A percentile compares a stretch with the other conserved stretches of the same genome.
phyloP scores from a whole-genome alignment of 2,329 filamentous ascomycete species.

The Chaetomium olivaceum region DNA sequence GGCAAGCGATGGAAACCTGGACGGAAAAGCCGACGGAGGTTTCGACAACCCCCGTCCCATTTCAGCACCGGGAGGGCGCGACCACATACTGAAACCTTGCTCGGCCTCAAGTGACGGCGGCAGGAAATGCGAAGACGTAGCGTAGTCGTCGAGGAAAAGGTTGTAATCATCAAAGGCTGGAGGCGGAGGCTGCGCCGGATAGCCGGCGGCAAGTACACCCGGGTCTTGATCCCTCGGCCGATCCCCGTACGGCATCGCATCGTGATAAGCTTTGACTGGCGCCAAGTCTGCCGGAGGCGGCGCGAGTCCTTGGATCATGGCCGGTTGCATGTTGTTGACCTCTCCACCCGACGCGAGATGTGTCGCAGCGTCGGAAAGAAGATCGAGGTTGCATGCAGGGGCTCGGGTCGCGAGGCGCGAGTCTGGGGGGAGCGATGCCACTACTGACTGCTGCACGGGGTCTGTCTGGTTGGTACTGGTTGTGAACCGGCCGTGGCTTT shows the following conservation, averaged over 20 bases:
- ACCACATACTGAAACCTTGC: slow-evolving; percentile 54
- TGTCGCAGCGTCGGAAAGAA: slow-evolving; percentile 60
- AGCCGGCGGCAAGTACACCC: slow-evolving; percentile 45
- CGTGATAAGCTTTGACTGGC: slow-evolving; percentile 53
- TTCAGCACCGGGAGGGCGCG: slow-evolving; percentile 43
- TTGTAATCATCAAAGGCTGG: slow-evolving; percentile 58
- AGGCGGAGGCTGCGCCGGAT: slow-evolving; percentile 42
- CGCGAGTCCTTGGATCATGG: slow-evolving; percentile 48
- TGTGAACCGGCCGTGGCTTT: slow-evolving; percentile 33
- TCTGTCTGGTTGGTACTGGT: slow-evolving; percentile 48
- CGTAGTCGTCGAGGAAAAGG: slow-evolving; percentile 60
- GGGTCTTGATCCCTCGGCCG: slow-evolving; percentile 49
- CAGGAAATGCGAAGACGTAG: slow-evolving; percentile 55
- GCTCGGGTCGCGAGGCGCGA: slow-evolving; percentile 49
- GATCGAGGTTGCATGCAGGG: slow-evolving; percentile 56
- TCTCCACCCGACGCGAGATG: slow-evolving; percentile 56
- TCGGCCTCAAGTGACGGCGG: slow-evolving; percentile 57
- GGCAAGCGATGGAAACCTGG: slow-evolving; percentile 55
- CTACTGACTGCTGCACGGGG: slow-evolving; percentile 42
- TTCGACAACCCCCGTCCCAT: slow-evolving; percentile 47
- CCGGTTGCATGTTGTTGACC: slow-evolving; percentile 52
- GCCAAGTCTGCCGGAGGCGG: slow-evolving; percentile 45
- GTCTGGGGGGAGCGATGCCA: slow-evolving; percentile 48
- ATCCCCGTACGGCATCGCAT: slow-evolving; percentile 51
- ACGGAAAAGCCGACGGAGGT: slow-evolving; percentile 54